These are phyloP conservation scores for Daldinia loculata DNA, from an alignment of 495 filamentous ascomycete genomes.

Conservation along the genomic window DNA sequence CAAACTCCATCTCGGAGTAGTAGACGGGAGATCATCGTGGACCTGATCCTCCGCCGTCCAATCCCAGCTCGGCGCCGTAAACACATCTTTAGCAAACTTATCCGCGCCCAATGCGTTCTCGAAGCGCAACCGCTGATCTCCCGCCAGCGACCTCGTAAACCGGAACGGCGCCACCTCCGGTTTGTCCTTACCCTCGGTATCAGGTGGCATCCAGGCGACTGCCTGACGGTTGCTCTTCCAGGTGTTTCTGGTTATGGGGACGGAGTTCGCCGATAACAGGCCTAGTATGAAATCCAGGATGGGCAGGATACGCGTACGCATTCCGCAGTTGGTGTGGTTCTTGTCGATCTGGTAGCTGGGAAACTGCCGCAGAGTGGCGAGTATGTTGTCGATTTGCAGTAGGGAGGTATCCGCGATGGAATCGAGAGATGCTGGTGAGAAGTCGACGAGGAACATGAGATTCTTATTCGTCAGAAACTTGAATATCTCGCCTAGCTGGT, in stretches of 20 bases:
- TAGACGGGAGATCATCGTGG: conserved; percentile 31
- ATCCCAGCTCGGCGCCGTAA: conserved; percentile 66
- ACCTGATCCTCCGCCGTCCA: conserved; percentile 62
- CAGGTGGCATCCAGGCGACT: conserved; percentile 45
- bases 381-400: conserved; percentile 47
- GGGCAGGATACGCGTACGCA: conserved; percentile 71
- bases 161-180: conserved; percentile 45
- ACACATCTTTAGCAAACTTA: conserved; percentile 59
- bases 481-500: conserved; percentile 85
- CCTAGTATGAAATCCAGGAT: conserved; percentile 71
- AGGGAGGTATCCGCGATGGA: conserved; percentile 45
- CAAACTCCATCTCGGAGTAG: conserved; percentile 42
- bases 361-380: conserved; percentile 56
- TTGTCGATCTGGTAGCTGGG: conserved; percentile 82
- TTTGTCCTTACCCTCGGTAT: conserved; percentile 15
- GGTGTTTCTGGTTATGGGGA: conserved; percentile 56
- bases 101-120: conserved; percentile 52
- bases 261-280: conserved; percentile 52
- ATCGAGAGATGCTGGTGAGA: conserved; percentile 47
- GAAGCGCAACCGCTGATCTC: conserved; percentile 52
- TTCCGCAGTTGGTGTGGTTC: conserved; percentile 79
- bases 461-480: conserved; percentile 73
- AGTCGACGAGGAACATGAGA: conserved; percentile 60
- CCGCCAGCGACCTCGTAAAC: conserved; percentile 51
- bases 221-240: conserved; percentile 55